phyloP scores from a whole-genome alignment of 2,329 filamentous ascomycete genomes.

The Stachybotrys chlorohalonatus region DNA sequence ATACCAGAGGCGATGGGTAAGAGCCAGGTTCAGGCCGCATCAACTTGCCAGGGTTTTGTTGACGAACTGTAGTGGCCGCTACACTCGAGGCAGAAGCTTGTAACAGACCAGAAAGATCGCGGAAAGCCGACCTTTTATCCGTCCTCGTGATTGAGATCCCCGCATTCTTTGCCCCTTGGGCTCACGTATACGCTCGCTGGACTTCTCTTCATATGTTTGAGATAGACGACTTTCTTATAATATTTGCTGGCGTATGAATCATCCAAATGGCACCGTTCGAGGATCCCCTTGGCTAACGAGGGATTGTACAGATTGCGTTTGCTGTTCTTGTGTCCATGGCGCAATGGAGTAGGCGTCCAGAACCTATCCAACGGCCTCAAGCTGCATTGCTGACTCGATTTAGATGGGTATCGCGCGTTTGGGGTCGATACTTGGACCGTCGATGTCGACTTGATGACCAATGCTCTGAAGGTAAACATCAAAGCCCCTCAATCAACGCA shows the following conservation, averaged over 20 bases:
- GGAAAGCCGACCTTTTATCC: conserved; percentile 20
- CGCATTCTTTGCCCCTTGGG: conserved; percentile 21
- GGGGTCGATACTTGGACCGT: conserved; percentile 31
- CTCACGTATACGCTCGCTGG: conserved; percentile 29
- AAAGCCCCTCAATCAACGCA: conserved; percentile 3
- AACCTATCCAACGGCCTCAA: too few relatives aligned
- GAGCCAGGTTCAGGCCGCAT: conserved; percentile 4
- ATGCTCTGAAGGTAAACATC: conserved; percentile 19
- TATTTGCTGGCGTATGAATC: conserved; percentile 20
- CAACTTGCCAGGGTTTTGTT: not conserved
- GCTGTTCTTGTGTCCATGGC: not conserved
- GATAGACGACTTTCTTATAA: conserved; percentile 31
- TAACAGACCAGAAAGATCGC: conserved; percentile 16
- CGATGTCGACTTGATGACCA: conserved; percentile 12
- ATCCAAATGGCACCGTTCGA: not conserved
- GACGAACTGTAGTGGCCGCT: conserved; percentile 12
- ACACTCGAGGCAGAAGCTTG: conserved; percentile 23
- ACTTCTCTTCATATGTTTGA: conserved; percentile 18
- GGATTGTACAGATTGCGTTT: conserved; percentile 2
- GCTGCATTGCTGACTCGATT: conserved; percentile 1
- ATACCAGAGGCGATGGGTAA: conserved; percentile 10
- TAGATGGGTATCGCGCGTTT: conserved; percentile 18
- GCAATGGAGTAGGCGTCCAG: not conserved
- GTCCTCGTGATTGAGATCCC: conserved; percentile 24
- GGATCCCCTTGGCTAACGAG: conserved; percentile 2